Evolutionary conservation across 2,329 filamentous ascomycete genomes (phyloP).

Genomic region (Cryphonectria japonica): DNA sequence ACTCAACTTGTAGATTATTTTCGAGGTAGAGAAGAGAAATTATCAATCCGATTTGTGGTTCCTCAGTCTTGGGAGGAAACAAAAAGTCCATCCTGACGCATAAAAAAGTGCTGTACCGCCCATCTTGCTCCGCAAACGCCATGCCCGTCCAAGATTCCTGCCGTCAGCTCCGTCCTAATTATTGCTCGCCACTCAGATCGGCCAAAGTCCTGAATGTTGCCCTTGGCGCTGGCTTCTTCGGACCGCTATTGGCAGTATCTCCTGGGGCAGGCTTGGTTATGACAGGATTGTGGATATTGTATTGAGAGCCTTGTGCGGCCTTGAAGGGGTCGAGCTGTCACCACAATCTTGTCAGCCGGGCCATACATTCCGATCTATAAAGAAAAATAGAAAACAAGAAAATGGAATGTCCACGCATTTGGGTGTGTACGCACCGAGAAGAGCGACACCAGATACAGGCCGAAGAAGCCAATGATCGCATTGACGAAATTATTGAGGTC

Average conservation of each 20-base stretch:
- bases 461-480: slow-evolving; percentile 58
- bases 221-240: slow-evolving; percentile 39
- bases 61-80: neutral
- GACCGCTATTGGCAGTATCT: slow-evolving; percentile 12
- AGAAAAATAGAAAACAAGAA: neutral
- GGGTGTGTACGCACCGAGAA: slow-evolving; percentile 54
- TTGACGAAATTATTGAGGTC: slow-evolving; percentile 52
- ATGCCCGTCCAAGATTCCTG: slow-evolving; percentile 11
- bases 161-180: neutral
- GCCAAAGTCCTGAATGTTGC: slow-evolving; percentile 56
- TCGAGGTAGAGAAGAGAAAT: neutral
- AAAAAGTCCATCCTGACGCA: neutral
- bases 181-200: slow-evolving; percentile 46
- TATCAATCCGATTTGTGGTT: neutral
- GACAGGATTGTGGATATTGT: slow-evolving; percentile 55
- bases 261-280: slow-evolving; percentile 30
- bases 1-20: neutral
- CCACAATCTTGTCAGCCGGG: slow-evolving; percentile 20
- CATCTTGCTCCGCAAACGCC: slow-evolving; percentile 26
- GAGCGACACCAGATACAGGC: slow-evolving; percentile 64
- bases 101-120: slow-evolving; percentile 2
- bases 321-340: slow-evolving; percentile 65
- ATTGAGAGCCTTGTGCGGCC: slow-evolving; percentile 61
- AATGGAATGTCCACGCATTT: neutral
- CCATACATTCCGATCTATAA: neutral